Conservation (phyloP, 805 yeast species). For the Lachancea cidri region DNA sequence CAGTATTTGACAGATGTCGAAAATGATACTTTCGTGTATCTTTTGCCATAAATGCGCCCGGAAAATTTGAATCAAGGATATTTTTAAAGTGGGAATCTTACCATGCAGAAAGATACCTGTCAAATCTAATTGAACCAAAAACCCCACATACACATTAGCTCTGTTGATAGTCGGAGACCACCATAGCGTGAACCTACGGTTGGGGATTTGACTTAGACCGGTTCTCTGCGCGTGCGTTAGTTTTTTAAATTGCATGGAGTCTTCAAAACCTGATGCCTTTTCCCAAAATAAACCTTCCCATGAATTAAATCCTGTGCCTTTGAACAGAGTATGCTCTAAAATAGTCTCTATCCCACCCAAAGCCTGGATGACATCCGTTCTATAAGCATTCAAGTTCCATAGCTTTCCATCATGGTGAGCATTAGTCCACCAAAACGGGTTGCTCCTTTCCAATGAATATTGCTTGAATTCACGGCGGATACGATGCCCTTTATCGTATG, state of each 20-base stretch:
- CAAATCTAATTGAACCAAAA: constrained; percentile 88
- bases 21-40: constrained; percentile 91
- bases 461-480: constrained; percentile 73
- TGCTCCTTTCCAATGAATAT: constrained; percentile 62
- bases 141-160: constrained; percentile 97
- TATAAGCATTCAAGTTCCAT: constrained; percentile 88
- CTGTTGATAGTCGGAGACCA: constrained; percentile 99
- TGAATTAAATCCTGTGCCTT: constrained; percentile 94
- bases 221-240: constrained; percentile 96
- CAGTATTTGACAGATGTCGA: constrained; percentile 86
- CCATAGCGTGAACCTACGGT: constrained; percentile 95
- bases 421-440: constrained; percentile 97
- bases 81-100: constrained; percentile 93
- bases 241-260: constrained; percentile 88
- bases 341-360: constrained; percentile 96
- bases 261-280: constrained; percentile 95
- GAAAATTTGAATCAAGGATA: constrained; percentile 91
- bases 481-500: constrained; percentile 92
- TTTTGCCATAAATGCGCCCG: constrained; percentile 99
- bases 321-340: constrained; percentile 88
- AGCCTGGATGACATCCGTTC: constrained; percentile 95
- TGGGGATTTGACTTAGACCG: constrained; percentile 95
- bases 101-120: constrained; percentile 98
- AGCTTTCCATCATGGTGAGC: constrained; percentile 91
- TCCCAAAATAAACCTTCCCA: constrained; percentile 99